Evolutionary conservation across 805 yeast genomes (phyloP).

Genomic region (Blastobotrys chiropterorum): DNA sequence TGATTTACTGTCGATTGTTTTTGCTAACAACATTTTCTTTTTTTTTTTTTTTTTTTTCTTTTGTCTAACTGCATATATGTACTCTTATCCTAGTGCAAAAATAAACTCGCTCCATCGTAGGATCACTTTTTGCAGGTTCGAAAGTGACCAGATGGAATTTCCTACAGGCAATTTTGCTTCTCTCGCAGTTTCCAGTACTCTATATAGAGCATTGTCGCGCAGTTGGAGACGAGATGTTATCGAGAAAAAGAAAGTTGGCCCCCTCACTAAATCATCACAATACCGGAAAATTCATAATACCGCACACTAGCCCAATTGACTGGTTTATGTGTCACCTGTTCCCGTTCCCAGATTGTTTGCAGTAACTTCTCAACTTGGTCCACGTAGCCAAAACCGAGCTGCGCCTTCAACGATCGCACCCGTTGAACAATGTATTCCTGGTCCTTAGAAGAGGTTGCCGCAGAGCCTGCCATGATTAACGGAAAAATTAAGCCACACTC

Average conservation of each 20-base stretch:
- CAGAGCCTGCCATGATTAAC: neutral
- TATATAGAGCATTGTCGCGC: no score
- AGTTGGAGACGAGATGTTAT: no score
- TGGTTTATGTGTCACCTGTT: neutral
- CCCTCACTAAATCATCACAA: neutral
- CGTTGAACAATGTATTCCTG: neutral
- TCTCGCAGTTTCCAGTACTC: no score
- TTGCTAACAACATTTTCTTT: neutral
- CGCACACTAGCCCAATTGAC: neutral
- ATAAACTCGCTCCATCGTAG: neutral
- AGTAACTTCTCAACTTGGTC: neutral
- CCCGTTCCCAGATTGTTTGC: neutral
- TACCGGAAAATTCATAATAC: neutral
- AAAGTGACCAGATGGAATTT: no score
- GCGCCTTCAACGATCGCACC: neutral
- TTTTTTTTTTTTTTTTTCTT: no score
- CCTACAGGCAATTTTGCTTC: no score
- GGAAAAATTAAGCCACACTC: neutral
- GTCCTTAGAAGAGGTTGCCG: neutral
- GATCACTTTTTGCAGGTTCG: neutral
- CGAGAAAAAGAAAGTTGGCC: neutral
- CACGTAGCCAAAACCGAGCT: neutral
- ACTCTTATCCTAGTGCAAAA: neutral
- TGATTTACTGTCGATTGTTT: neutral
- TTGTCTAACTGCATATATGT: neutral